Evolutionary conservation across 2,329 filamentous ascomycete species (phyloP).

Genomic region (Pseudonectria foliicola): DNA sequence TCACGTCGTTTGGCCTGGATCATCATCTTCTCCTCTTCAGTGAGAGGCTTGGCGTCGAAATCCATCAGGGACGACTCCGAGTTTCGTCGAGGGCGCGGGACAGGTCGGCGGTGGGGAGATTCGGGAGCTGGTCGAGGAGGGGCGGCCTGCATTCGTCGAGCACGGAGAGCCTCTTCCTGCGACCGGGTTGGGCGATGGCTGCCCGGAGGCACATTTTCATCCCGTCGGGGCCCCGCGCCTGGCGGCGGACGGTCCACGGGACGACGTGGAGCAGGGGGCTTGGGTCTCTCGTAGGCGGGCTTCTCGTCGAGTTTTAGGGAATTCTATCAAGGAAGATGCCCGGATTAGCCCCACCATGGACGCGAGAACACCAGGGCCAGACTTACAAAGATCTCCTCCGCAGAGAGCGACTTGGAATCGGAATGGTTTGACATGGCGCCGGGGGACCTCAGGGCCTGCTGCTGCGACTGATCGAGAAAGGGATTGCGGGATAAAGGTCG

Average conservation of each 20-base stretch:
- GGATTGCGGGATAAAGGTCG: conserved; percentile 67
- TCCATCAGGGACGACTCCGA: conserved; percentile 71
- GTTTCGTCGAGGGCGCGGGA: conserved; percentile 57
- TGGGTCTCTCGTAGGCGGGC: conserved; percentile 29
- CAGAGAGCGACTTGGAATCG: conserved; percentile 41
- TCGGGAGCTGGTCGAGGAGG: conserved; percentile 25
- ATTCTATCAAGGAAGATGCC: conserved; percentile 42
- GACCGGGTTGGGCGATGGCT: conserved; percentile 57
- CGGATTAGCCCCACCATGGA: conserved; percentile 3
- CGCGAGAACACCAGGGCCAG: conserved; percentile 9
- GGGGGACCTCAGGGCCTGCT: conserved; percentile 33
- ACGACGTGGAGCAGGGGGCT: conserved; percentile 33
- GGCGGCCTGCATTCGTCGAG: conserved; percentile 34
- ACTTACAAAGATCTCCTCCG: conserved; percentile 74
- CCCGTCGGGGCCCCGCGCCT: conserved; percentile 13
- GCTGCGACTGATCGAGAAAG: conserved; percentile 56
- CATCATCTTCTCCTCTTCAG: conserved; percentile 43
- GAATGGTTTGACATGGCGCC: conserved; percentile 44
- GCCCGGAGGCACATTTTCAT: conserved; percentile 41
- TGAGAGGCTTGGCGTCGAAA: conserved; percentile 47
- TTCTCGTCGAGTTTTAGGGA: conserved; percentile 61
- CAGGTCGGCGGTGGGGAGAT: conserved; percentile 32
- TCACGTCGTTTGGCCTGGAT: conserved; percentile 30
- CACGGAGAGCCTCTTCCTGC: conserved; percentile 56
- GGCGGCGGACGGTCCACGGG: conserved; percentile 21